Evolutionary conservation across 2,329 filamentous ascomycete genomes (phyloP), one percentile per base, ranked within the genome.

Genomic region (Juglanconis juglandina): DNA sequence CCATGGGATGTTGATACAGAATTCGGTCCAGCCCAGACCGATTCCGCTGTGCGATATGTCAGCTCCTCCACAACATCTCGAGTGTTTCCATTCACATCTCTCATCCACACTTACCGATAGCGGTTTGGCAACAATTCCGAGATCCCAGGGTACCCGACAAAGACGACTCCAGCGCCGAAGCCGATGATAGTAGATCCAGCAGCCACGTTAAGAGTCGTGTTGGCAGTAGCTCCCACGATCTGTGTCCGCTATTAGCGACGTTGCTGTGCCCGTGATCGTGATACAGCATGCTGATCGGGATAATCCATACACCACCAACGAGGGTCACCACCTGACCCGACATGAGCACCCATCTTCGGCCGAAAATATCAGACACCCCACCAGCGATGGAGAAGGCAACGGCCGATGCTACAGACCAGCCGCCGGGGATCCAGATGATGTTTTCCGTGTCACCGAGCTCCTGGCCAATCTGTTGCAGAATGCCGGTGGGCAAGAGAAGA

Each of bases 41-140:
- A 66, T 65, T 39, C 68, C 68, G 24, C 24, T 24, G 24, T 24
- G 24, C 24, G 24, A 24, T 2, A 24, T 24, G 24, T 24, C 24
- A 24, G 24, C 24, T 24, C 24, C 24, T 24, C 24, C 24, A 24
- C 24, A 24, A 24, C 24, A 2, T 2, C 24, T 24, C 24, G 24
- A 24, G 24, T 24, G 24, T 24, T 24, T 24, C 24, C 24, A 2
- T 24, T 24, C 24, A 24, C 24, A 24, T 24, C 1, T 24, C 24
- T 24, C 24, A 24, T 24, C 24, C 24, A 24, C 24, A 56, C 60
- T 13, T 50, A 69, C 55, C 71, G 67, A 59, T 71, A 74, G 60
- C 73, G 73, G 61, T 74, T 73, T 34, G 72, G 71, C 11, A 73
- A 64, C 58, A 74, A 56, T 64, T 74, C 72, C 7, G 66, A 64